Evolutionary conservation across 1,284 basidiomycete genomes (phyloP).

Genomic region (Tremellales sp.): DNA sequence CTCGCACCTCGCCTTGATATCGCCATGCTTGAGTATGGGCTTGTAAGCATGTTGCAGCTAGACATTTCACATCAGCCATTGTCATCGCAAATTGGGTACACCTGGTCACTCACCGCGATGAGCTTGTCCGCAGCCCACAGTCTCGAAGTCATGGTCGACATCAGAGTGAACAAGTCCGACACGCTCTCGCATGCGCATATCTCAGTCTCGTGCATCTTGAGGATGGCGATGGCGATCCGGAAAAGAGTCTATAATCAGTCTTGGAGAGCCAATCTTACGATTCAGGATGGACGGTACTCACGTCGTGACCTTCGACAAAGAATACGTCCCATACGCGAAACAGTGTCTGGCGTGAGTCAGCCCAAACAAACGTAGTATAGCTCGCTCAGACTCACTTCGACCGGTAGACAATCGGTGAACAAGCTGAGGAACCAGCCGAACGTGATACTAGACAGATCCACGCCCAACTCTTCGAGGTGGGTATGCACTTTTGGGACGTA

Average conservation of each 20-base stretch:
- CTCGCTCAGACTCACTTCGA: slow-evolving; percentile 62
- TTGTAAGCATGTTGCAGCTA: slow-evolving; percentile 41
- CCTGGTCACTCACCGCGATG: slow-evolving; percentile 61
- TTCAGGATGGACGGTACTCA: slow-evolving; percentile 38
- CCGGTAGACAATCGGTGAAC: slow-evolving; percentile 93
- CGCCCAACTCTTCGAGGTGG: slow-evolving; percentile 73
- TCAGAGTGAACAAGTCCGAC: slow-evolving; percentile 76
- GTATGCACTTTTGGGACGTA: slow-evolving; percentile 67
- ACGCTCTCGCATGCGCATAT: slow-evolving; percentile 76
- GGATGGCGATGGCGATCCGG: slow-evolving; percentile 79
- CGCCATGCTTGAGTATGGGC: slow-evolving; percentile 53
- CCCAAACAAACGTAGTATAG: not conserved
- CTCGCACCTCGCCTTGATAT: slow-evolving; percentile 62
- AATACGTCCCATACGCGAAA: slow-evolving; percentile 95
- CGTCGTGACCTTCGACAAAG: slow-evolving; percentile 86
- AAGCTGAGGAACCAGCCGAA: slow-evolving; percentile 98
- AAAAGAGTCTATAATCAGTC: slow-evolving; percentile 56
- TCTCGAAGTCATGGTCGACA: slow-evolving; percentile 80
- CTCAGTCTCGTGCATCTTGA: slow-evolving; percentile 77
- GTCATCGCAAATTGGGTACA: not conserved
- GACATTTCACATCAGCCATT: slow-evolving; percentile 5
- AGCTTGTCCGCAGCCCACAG: slow-evolving; percentile 90
- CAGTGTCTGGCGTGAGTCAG: slow-evolving; percentile 57
- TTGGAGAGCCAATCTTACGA: not conserved
- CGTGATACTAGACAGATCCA: slow-evolving; percentile 89